Evolutionary conservation across 805 yeast species (phyloP), one percentile per base, ranked within the genome.

Genomic region (Clavispora asparagi): DNA sequence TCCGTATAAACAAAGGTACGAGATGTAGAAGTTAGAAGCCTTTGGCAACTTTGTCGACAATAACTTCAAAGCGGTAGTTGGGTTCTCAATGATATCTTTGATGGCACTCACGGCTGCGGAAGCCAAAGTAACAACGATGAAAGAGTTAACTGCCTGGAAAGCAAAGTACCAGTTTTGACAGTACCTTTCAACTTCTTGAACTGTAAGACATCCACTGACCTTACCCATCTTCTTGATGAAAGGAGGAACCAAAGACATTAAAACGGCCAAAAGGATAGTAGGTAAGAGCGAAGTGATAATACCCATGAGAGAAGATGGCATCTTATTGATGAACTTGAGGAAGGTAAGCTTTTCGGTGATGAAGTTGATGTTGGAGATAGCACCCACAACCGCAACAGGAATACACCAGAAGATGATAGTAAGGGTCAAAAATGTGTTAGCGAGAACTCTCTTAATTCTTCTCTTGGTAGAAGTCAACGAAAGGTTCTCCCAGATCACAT

Each of bases 351-450:
- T 81, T 32, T 76, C 71, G 33, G 86, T 87, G 61, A 90, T 73
- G 59, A 77, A 83, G 53, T 84, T 81, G 55, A 92, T 78, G 67
- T 92, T 94, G 23, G 98, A 92, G 53, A 94, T 84, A 56, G 82
- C 78, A 79, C 98, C 98, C 43, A 92, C 96, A 58, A 89, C 90
- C n/a, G 97, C 96, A 35, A 92, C 97, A 9, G 99, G 99, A 57
- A 92, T 82, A 38, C 96, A 83, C 98, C 98, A 92, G 68, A 90
- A 89, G 41, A 92, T 79, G 50, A 92, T 81, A 65, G 84, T 70
- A 48, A 79, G 58, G 25, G 86, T 80, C 58, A 86, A 73, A 42
- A 89, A 69, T 13, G 87, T 72, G 45, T 72, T 74, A 1, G 95
- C 92, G 44, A 77, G 68, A 23, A 77, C 46, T 47, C 73, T 75